Evolutionary conservation across 2,329 filamentous ascomycete genomes (phyloP), one percentile per base, ranked within the genome.

Genomic region (Verticillium dahliae): DNA sequence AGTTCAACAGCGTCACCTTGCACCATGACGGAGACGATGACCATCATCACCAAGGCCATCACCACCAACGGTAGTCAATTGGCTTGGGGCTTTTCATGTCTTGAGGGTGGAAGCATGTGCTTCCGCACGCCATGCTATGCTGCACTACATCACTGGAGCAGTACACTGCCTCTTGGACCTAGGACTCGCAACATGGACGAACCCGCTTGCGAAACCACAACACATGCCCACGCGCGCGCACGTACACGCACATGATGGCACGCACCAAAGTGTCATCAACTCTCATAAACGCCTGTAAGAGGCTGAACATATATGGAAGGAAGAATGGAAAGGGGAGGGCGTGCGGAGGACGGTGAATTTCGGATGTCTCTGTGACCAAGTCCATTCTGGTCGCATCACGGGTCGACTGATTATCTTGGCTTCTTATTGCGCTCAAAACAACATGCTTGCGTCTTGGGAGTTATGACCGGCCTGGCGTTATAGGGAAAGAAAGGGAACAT

Each of bases 1-100:
- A 98, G 75, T 99, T 99, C 77, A 99, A 98, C 81, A 96, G 92
- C 72, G 93, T 99, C 52, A 99, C 95, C 58, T 81, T 99, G 64
- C 94, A 98, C 75, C 95, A 99, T 72, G 95, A 98, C 61, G 95
- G 92, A 15, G 94, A 97, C 68, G 90, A 92, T 58, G 80, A 87
- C 62, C 65, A 68, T 56, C 66, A 67, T 39, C 64, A 68, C 58
- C 70, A 68, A 11, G 70, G 68, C 33, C 64, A 65, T 56, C 62
- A 66, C 57, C 58, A 41, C 39, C 27, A 55, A 15, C 31, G 41
- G 41, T 60, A 39, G 22, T 61, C 38, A 59, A 41, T 41, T 7
- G 45, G 9, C 9, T 52, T 52, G n/a, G 11, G 2, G 45, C 22
- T 27, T 7, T 22, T 22, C 22, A 18, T 4, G 6, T 6, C 22